Conservation (phyloP, 139 green algal genomes). For the Tetraselmis striata region DNA sequence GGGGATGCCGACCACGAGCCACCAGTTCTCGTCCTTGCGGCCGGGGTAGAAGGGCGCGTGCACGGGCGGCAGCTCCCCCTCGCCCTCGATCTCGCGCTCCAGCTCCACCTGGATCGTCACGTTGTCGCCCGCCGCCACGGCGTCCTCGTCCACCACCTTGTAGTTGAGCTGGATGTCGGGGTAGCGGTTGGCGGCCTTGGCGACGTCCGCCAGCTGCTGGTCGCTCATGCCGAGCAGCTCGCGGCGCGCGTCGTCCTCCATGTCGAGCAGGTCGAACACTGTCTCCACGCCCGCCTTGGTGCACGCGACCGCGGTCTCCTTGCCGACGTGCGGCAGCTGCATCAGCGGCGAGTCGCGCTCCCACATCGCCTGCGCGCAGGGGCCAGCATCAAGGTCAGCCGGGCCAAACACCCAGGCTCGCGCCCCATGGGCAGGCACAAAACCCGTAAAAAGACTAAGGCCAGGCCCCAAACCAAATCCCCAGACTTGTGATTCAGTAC, state of each 20-base stretch:
- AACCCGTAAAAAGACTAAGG: no score
- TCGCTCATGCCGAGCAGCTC: constrained; percentile 75
- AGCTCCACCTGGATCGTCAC: constrained; percentile 61
- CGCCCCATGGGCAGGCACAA: no score
- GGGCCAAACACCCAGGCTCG: no score
- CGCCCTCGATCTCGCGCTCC: constrained; percentile 70
- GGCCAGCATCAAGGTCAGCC: no score
- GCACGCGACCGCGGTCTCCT: constrained; percentile 51
- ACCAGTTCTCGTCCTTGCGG: constrained; percentile 93
- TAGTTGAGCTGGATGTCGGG: constrained; percentile 61
- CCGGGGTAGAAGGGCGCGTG: constrained; percentile 63
- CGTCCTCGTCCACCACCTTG: constrained; percentile 20
- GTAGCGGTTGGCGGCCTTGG: constrained; percentile 53
- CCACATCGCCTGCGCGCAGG: constrained; percentile 82
- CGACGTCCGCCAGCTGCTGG: constrained; percentile 77
- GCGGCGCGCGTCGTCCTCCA: constrained; percentile 66
- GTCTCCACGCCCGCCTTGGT: constrained; percentile 54
- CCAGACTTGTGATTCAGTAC: no score
- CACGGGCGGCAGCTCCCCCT: constrained; percentile 37
- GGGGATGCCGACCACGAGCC: constrained; percentile 87
- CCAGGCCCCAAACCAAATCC: no score
- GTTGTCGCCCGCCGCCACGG: constrained; percentile 34
- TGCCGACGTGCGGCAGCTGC: constrained; percentile 92
- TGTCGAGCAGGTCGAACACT: constrained; percentile 91
- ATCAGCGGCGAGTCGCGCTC: constrained; percentile 81